Conservation (phyloP, 75 land plant species). For the Chamaecyparis obtusa region DNA sequence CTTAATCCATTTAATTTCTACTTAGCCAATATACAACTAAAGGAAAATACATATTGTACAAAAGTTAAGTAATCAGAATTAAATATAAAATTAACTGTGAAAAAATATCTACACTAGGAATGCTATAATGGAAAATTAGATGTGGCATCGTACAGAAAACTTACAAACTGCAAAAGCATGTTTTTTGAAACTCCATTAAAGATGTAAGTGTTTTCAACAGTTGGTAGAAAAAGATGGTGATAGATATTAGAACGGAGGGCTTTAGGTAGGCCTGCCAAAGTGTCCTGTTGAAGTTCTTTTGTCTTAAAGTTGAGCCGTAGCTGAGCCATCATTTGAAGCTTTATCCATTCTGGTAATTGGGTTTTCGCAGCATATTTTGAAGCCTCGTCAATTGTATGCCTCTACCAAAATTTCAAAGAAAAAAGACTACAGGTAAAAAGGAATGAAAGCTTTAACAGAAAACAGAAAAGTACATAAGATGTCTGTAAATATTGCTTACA, state of each 20-base stretch:
- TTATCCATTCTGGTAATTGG: slow-evolving; percentile 34
- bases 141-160: neutral
- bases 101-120: too few species aligned
- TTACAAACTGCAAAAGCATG: slow-evolving; percentile 1
- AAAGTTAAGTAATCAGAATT: too few species aligned
- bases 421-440: neutral
- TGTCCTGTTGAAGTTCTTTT: slow-evolving; percentile 68
- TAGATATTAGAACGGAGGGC: slow-evolving; percentile 72
- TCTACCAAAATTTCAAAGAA: slow-evolving; percentile 32
- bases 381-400: slow-evolving; percentile 59
- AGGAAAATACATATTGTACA: too few species aligned
- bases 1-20: too few species aligned
- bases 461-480: neutral
- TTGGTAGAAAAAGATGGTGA: slow-evolving; percentile 63
- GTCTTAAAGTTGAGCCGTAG: slow-evolving; percentile 71
- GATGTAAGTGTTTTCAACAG: slow-evolving; percentile 51
- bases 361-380: slow-evolving; percentile 58
- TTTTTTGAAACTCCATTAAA: slow-evolving; percentile 23
- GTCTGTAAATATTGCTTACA: slow-evolving; percentile 31
- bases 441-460: neutral
- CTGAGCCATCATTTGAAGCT: slow-evolving; percentile 38
- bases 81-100: too few species aligned
- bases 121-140: too few species aligned
- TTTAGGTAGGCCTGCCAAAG: slow-evolving; percentile 59
- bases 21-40: too few species aligned